Conservation (phyloP, 371 early-diverging fungal species). For the Mucor circinelloides region DNA sequence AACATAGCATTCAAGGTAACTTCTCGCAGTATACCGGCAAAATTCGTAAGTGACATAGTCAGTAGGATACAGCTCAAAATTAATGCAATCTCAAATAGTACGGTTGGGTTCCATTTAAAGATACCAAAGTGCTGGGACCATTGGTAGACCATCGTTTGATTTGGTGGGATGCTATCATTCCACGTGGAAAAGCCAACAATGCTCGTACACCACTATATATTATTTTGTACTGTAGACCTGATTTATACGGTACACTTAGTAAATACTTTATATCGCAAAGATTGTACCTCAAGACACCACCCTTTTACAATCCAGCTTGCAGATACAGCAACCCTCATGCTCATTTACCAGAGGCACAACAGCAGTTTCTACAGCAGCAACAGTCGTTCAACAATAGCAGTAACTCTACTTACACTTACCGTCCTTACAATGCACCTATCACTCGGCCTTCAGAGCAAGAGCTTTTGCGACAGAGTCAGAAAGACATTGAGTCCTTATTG, state of each 20-base stretch:
- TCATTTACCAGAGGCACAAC: neutral
- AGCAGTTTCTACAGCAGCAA: neutral
- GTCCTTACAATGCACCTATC: neutral
- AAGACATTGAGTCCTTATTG: slow-evolving; percentile 40
- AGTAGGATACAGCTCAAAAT: neutral
- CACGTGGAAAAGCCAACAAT: slow-evolving; percentile 34
- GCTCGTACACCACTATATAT: slow-evolving; percentile 41
- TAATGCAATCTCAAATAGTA: slow-evolving; percentile 19
- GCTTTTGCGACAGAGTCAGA: slow-evolving; percentile 23
- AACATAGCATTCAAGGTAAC: slow-evolving; percentile 35
- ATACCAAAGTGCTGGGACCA: slow-evolving; percentile 48
- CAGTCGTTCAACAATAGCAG: neutral
- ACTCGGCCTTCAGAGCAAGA: neutral
- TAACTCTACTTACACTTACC: neutral
- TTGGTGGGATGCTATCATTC: slow-evolving; percentile 56
- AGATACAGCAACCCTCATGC: slow-evolving; percentile 38
- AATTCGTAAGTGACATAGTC: slow-evolving; percentile 27
- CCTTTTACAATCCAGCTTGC: slow-evolving; percentile 41
- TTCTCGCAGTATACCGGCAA: slow-evolving; percentile 23
- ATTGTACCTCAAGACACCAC: slow-evolving; percentile 31
- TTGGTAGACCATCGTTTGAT: slow-evolving; percentile 35
- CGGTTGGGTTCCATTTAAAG: slow-evolving; percentile 53
- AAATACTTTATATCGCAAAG: slow-evolving; percentile 20
- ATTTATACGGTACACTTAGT: slow-evolving; percentile 12
- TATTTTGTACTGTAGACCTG: slow-evolving; percentile 42